A percentile compares a stretch with the other conserved stretches of the same genome.
Conservation (phyloP, 2,329 filamentous ascomycete genomes). For the Fusarium sp. region DNA sequence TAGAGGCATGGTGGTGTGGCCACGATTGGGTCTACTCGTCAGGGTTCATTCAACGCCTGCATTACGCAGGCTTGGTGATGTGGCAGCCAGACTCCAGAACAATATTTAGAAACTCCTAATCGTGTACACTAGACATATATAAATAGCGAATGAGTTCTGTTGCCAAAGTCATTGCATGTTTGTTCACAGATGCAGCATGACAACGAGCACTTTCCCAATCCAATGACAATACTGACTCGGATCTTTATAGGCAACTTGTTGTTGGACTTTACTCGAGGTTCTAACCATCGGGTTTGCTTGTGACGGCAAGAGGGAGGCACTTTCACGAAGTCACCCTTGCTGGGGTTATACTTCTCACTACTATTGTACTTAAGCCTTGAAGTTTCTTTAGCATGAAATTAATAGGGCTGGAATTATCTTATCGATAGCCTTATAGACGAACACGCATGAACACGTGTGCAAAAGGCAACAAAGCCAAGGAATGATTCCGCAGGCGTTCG, state of each 20-base stretch:
- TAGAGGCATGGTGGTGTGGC: conserved; percentile 26
- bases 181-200: background rate
- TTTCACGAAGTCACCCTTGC: too few relatives aligned
- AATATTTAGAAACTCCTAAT: background rate
- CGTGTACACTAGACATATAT: background rate
- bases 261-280: too few relatives aligned
- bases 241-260: background rate
- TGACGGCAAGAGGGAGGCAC: too few relatives aligned
- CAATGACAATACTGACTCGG: background rate
- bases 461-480: conserved; percentile 17
- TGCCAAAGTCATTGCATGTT: background rate
- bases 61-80: conserved; percentile 6
- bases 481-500: conserved; percentile 27
- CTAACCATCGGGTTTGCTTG: too few relatives aligned
- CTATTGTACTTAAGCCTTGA: too few relatives aligned
- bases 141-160: background rate
- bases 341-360: too few relatives aligned
- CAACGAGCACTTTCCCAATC: background rate
- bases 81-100: background rate
- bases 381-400: background rate
- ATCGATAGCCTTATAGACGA: conserved; percentile 1
- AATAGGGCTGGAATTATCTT: background rate
- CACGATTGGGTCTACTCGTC: conserved; percentile 1
- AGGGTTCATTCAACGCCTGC: conserved; percentile 8
- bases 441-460: conserved; percentile 37